Evolutionary conservation across 2,329 filamentous ascomycete genomes (phyloP).

Genomic region (Neonectria ditissima): DNA sequence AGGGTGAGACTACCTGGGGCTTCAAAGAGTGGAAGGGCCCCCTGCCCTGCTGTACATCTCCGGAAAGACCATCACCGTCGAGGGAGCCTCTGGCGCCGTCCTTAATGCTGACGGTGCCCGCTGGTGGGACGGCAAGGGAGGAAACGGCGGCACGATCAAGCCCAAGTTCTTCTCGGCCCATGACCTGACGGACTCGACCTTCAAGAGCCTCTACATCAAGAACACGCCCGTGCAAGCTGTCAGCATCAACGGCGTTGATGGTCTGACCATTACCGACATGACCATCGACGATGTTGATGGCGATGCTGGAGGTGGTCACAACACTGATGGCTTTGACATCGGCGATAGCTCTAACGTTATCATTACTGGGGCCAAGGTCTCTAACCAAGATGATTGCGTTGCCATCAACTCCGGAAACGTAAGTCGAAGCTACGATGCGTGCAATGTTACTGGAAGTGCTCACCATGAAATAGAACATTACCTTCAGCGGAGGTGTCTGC

Average conservation of each 20-base stretch:
- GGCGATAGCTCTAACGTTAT: slow-evolving; percentile 60
- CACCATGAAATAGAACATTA: slow-evolving; percentile 50
- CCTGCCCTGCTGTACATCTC: slow-evolving; percentile 70
- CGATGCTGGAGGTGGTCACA: slow-evolving; percentile 54
- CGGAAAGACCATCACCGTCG: slow-evolving; percentile 66
- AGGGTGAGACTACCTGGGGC: slow-evolving; percentile 73
- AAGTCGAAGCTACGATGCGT: not conserved
- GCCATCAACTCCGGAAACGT: slow-evolving; percentile 64
- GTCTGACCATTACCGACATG: slow-evolving; percentile 50
- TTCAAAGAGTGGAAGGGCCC: slow-evolving; percentile 75
- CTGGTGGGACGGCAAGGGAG: slow-evolving; percentile 73
- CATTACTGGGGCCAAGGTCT: slow-evolving; percentile 64
- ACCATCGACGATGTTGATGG: slow-evolving; percentile 55
- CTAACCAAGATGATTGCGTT: slow-evolving; percentile 73
- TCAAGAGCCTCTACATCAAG: slow-evolving; percentile 53
- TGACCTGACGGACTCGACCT: slow-evolving; percentile 50
- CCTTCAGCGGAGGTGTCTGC: slow-evolving; percentile 58
- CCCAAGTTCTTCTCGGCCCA: slow-evolving; percentile 70
- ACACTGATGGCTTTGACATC: slow-evolving; percentile 72
- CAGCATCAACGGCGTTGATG: slow-evolving; percentile 52
- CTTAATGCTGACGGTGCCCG: slow-evolving; percentile 67
- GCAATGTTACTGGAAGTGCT: not conserved
- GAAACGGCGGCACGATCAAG: slow-evolving; percentile 71
- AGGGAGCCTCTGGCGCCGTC: slow-evolving; percentile 59
- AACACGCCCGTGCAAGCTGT: slow-evolving; percentile 58